Percentiles rank a stretch among this genome's conserved stretches.
phyloP scores from a whole-genome alignment of 2,329 filamentous ascomycete genomes.

The Chaetomiaceae sp. region DNA sequence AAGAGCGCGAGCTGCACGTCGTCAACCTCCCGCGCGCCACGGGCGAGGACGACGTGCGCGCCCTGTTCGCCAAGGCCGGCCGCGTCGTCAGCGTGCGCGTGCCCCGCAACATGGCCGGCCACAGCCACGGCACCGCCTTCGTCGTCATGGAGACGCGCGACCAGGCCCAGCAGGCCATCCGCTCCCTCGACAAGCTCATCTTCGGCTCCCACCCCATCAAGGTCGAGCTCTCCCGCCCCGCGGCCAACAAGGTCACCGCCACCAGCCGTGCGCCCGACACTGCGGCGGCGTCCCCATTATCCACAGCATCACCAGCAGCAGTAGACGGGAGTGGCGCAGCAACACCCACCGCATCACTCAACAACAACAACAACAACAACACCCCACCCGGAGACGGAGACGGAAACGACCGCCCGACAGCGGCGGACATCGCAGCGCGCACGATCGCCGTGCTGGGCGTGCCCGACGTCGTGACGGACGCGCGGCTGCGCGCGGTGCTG shows the following conservation, averaged over 20 bases:
- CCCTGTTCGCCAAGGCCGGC: conserved; percentile 71
- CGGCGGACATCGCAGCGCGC: conserved; percentile 54
- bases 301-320: background rate
- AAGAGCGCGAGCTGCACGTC: conserved; percentile 81
- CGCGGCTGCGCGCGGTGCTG: conserved; percentile 68
- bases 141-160: conserved; percentile 70
- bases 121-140: conserved; percentile 73
- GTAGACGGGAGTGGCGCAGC: too few relatives aligned
- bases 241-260: conserved; percentile 52
- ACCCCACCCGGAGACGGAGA: background rate
- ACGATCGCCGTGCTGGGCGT: conserved; percentile 80
- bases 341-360: too few relatives aligned
- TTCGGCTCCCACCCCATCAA: conserved; percentile 63
- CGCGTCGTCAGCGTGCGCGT: conserved; percentile 68
- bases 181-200: conserved; percentile 65
- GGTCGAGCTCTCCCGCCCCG: conserved; percentile 56
- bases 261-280: conserved; percentile 35
- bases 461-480: conserved; percentile 88
- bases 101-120: conserved; percentile 61
- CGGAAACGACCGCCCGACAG: conserved; percentile 36
- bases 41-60: conserved; percentile 63
- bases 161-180: conserved; percentile 60
- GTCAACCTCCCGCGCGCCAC: conserved; percentile 60
- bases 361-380: too few relatives aligned
- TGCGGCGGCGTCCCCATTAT: conserved; percentile 10